Evolutionary conservation across 768 basidiomycete genomes (phyloP), one percentile per base, ranked within the genome.

Genomic region (Naganishia vaughanmartiniae): DNA sequence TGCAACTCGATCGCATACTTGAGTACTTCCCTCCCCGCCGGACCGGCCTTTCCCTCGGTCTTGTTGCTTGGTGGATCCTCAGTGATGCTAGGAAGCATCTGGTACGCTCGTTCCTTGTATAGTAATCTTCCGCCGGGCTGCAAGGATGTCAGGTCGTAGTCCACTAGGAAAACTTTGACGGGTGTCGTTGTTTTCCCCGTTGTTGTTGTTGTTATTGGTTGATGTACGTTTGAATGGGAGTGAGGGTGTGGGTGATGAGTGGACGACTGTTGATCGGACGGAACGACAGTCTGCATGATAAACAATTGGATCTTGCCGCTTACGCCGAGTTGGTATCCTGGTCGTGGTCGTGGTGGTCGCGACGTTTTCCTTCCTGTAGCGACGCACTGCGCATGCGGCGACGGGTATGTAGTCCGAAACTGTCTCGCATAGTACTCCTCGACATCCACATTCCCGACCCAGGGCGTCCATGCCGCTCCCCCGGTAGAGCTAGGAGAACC

Each of bases 1-100:
- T 79, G 78, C 28, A 81, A 68, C 56, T 81, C 78, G 11, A 78
- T 69, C 33, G 78, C 77, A 67, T 74, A 79, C 56, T 76, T 70
- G 24, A 81, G 67, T 7, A 65, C 71, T 30, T 75, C 76, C 56
- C 67, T 69, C 54, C 66, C 15, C 45, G 42, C 46, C n/a, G 5
- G 39, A 26, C 30, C 21, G 3, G 24, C 69, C 42, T 42, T 42
- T 7, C 26, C 30, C 14, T 19, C n/a, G 54, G 67, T 26, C 31
- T 57, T 28, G 67, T 46, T 33, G 0, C 48, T 26, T 2, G n/a
- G 14, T 6, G 31, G 19, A 39, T 73, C 36, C 0, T 74, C 56
- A 42, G 34, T 36, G 12, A 12, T 12, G 12, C 31, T n/a, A 36
- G 53, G 54, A n/a, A 72, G 42, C 21, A 60, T 67, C 31, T 57